Conservation (phyloP, 1,284 basidiomycete genomes). For the Exsudoporus floridanus region DNA sequence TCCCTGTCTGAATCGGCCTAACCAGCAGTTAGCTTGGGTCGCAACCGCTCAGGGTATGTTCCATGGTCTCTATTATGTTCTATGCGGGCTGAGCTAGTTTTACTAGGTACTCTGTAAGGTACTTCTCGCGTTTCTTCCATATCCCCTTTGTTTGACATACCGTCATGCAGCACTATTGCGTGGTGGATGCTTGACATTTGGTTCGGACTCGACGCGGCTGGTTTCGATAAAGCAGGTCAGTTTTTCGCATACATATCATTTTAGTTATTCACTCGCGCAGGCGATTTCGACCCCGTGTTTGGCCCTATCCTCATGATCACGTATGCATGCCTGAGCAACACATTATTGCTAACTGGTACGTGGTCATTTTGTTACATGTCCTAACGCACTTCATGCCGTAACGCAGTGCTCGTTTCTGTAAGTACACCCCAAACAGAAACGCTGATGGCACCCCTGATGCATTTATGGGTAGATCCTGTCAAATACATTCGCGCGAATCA, state of each 20-base stretch:
- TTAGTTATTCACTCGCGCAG: slow-evolving; percentile 36
- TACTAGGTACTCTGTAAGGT: slow-evolving; percentile 43
- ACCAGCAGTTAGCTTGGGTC: slow-evolving; percentile 48
- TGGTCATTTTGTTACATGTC: slow-evolving; percentile 14
- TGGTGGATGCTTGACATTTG: slow-evolving; percentile 91
- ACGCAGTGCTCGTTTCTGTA: slow-evolving; percentile 74
- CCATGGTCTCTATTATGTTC: background rate
- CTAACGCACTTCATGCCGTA: slow-evolving; percentile 1
- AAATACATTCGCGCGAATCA: slow-evolving; percentile 90
- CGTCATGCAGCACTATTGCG: slow-evolving; percentile 56
- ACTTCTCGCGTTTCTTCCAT: slow-evolving; percentile 9
- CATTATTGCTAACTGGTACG: slow-evolving; percentile 75
- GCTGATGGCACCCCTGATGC: background rate
- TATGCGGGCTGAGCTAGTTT: background rate
- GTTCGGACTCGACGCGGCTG: slow-evolving; percentile 87
- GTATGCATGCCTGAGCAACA: slow-evolving; percentile 87
- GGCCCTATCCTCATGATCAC: slow-evolving; percentile 87
- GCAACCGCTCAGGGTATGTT: slow-evolving; percentile 45
- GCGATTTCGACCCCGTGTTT: slow-evolving; percentile 77
- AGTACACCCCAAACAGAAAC: slow-evolving; percentile 24
- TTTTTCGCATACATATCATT: slow-evolving; percentile 14
- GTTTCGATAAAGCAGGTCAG: slow-evolving; percentile 77
- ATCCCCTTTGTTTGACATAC: background rate
- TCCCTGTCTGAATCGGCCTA: slow-evolving; percentile 1
- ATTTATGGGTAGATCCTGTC: slow-evolving; percentile 71